Base-by-base conservation (phyloP, 2,329 filamentous ascomycete genomes). In the Macroventuria anomochaeta region DNA sequence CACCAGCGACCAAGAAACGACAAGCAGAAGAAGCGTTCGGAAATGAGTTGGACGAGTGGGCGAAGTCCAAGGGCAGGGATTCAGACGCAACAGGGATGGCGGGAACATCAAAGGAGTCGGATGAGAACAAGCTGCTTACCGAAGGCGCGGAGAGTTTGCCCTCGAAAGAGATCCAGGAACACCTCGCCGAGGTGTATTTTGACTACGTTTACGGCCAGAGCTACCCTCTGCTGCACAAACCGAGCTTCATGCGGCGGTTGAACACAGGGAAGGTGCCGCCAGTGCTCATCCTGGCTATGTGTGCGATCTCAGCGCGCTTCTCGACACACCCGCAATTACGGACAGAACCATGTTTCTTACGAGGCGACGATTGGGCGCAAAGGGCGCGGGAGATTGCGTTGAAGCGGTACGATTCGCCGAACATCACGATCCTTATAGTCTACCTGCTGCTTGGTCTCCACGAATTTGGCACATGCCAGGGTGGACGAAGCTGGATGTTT, bases 391-490 rank as follows among this genome's bases (percentile, higher is more conserved):
- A 91, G 31, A 97, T 97, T 57, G 88, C 95, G 18, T 84, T 91
- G 34, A 89, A 88, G 68, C 85, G 92, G 63, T 97, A 96, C 67
- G 95, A 97, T 69, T 91, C 91, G 77, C 93, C 95, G 1, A 97
- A 96, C 71, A 95, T 97, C 59, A 97, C 93, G 2, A 96, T 97
- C 34, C 77, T 99, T 38, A 97, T 93, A 5, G 95, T 93, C 39
- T 88, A 96, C 56, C 76, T 97, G 7, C 85, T 97, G 15, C 82
- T 97, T 13, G 93, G 92, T 3, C 80, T 99, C 31, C 93, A 99
- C 71, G 93, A 97, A 68, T 97, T 97, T 66, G 95, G 95, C 49
- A 97, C 93, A 11, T 97, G 95, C 70, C 93, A 97, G 72, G 95
- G 95, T 52, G 93, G 93, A 12, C 85, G 93, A 61, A 97, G 93